A percentile compares a stretch with the other conserved stretches of the same genome.
Evolutionary conservation across 2,329 filamentous ascomycete genomes (phyloP).

Genomic region (Sarocladiaceae sp.): DNA sequence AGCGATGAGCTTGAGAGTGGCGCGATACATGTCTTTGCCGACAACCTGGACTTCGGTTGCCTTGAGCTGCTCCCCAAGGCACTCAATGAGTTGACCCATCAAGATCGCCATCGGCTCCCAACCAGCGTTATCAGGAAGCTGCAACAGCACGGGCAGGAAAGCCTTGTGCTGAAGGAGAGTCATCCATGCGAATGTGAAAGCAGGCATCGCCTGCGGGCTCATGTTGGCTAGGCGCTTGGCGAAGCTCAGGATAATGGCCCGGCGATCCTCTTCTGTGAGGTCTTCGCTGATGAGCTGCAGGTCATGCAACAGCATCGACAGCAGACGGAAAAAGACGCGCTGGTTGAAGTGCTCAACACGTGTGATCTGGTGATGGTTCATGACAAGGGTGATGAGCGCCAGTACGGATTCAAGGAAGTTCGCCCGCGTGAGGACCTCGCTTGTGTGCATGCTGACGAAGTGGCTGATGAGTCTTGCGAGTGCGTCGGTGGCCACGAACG

Average conservation of each 20-base stretch:
- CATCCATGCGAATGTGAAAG: conserved; percentile 82
- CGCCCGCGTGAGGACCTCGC: conserved; percentile 56
- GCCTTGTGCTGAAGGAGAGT: conserved; percentile 75
- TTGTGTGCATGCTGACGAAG: conserved; percentile 64
- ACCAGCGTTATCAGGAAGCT: conserved; percentile 60
- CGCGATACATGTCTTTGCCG: conserved; percentile 79
- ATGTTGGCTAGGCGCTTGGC: conserved; percentile 66
- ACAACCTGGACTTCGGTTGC: conserved; percentile 60
- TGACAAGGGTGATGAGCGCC: conserved; percentile 68
- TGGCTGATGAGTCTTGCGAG: conserved; percentile 73
- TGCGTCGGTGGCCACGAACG: conserved; percentile 64
- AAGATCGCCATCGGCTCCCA: conserved; percentile 72
- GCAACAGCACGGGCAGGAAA: conserved; percentile 74
- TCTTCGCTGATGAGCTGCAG: conserved; percentile 55
- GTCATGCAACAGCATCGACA: conserved; percentile 76
- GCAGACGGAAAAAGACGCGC: conserved; percentile 83
- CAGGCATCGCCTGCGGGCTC: conserved; percentile 70
- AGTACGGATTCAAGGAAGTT: conserved; percentile 73
- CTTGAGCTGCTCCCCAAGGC: conserved; percentile 75
- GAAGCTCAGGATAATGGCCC: conserved; percentile 66
- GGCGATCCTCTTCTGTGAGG: conserved; percentile 53
- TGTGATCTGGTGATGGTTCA: conserved; percentile 80
- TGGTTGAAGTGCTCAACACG: conserved; percentile 78
- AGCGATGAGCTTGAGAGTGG: conserved; percentile 72
- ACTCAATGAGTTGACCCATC: conserved; percentile 63